phyloP scores from a whole-genome alignment of 2,329 filamentous ascomycete genomes.

The Aspergillus nomiae region DNA sequence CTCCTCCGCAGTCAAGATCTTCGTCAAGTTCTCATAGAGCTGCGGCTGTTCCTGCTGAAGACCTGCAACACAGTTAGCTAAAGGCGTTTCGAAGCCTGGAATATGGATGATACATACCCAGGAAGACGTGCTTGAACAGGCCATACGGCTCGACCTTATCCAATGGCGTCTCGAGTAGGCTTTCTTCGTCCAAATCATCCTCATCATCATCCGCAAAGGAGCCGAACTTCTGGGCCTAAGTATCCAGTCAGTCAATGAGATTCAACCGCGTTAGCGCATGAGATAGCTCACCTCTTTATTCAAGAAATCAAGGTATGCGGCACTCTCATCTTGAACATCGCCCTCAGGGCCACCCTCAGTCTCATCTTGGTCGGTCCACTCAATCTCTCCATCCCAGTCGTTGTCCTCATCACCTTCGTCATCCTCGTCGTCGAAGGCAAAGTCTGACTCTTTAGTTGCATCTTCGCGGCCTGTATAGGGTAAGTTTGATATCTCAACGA shows the following conservation, averaged over 20 bases:
- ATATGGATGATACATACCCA: slow-evolving; percentile 66
- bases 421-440: slow-evolving; percentile 71
- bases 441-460: slow-evolving; percentile 86
- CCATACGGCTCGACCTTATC: slow-evolving; percentile 95
- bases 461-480: slow-evolving; percentile 73
- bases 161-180: slow-evolving; percentile 86
- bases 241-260: slow-evolving; percentile 17
- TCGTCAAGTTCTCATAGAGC: slow-evolving; percentile 78
- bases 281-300: slow-evolving; percentile 72
- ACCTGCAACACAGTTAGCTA: slow-evolving; percentile 54
- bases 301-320: slow-evolving; percentile 92
- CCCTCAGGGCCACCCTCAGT: slow-evolving; percentile 61
- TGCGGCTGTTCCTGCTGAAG: slow-evolving; percentile 90
- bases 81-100: slow-evolving; percentile 10
- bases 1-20: slow-evolving; percentile 77
- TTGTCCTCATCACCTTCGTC: slow-evolving; percentile 78
- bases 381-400: slow-evolving; percentile 76
- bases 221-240: slow-evolving; percentile 78
- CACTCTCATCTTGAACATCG: slow-evolving; percentile 85
- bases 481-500: slow-evolving; percentile 22
- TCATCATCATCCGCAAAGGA: slow-evolving; percentile 76
- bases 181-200: slow-evolving; percentile 89
- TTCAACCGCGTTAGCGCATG: background rate
- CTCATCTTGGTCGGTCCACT: slow-evolving; percentile 65
- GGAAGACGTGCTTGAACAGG: slow-evolving; percentile 78